A percentile compares a stretch with the other conserved stretches of the same genome.
phyloP scores from a whole-genome alignment of 1,284 basidiomycete species.

The Porodaedalea pini region DNA sequence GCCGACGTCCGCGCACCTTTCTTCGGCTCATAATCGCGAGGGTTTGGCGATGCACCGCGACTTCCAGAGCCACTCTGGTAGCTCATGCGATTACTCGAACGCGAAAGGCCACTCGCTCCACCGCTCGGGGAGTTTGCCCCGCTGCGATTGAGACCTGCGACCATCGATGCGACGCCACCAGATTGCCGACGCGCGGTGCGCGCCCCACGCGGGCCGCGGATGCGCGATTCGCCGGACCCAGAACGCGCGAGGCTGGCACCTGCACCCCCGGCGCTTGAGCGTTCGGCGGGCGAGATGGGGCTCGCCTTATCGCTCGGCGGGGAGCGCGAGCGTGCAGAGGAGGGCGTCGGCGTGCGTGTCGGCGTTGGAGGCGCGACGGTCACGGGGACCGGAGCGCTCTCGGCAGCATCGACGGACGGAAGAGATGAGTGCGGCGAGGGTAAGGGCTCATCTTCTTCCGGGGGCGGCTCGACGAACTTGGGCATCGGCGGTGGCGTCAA shows the following conservation, averaged over 20 bases:
- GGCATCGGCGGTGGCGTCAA: conserved; percentile 31
- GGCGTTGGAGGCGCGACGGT: conserved; percentile 47
- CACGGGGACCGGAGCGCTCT: conserved; percentile 29
- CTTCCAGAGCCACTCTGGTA: conserved; percentile 16
- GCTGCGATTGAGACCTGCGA: conserved; percentile 50
- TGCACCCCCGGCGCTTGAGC: conserved; percentile 34
- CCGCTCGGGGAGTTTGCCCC: conserved; percentile 13
- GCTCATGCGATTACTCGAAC: conserved; percentile 15
- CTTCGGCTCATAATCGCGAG: conserved; percentile 31
- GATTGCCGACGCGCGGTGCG: conserved; percentile 31
- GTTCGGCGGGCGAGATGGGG: conserved; percentile 16
- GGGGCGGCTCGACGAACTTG: conserved; percentile 42
- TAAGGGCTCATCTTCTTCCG: conserved; percentile 30
- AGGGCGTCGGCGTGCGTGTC: conserved; percentile 33
- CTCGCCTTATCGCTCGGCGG: conserved; percentile 29
- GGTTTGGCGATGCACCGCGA: conserved; percentile 28
- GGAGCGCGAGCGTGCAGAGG: conserved; percentile 44
- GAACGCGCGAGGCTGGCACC: conserved; percentile 39
- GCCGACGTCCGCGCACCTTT: conserved; percentile 39
- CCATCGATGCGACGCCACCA: conserved; percentile 49
- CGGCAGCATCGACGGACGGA: conserved; percentile 33
- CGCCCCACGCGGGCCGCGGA: conserved; percentile 52
- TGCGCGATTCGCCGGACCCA: conserved; percentile 40
- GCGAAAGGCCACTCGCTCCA: not conserved
- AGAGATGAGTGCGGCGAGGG: conserved; percentile 23